These are phyloP conservation scores for Flaveria brownii DNA, from an alignment of 129 eudicot genomes.

Conservation along the genomic window DNA sequence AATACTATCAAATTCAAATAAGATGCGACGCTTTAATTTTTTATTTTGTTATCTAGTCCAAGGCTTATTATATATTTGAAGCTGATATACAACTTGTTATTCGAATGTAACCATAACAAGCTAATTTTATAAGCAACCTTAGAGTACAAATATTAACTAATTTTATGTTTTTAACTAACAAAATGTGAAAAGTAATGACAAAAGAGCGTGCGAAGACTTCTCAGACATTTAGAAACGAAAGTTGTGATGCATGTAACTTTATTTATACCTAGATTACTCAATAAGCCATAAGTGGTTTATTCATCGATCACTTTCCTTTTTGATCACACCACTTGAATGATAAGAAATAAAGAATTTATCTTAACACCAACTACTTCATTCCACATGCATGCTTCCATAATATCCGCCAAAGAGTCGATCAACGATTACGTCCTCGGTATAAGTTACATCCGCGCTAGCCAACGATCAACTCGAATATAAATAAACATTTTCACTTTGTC, in stretches of 20 bases:
- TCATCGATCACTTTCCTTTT: not conserved
- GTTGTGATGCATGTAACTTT: not conserved
- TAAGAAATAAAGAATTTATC: not conserved
- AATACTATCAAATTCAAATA: no score
- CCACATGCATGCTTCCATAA: conserved; percentile 36
- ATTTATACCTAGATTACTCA: no score
- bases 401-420: conserved; percentile 9
- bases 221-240: no score
- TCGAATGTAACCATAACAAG: not conserved
- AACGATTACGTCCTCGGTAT: not conserved
- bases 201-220: not conserved
- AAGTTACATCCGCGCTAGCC: conserved; percentile 10
- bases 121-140: not conserved
- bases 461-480: not conserved
- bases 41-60: no score
- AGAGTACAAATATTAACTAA: not conserved
- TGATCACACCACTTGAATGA: conserved; percentile 31
- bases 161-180: not conserved
- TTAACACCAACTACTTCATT: conserved; percentile 27
- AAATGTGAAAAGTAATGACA: no score
- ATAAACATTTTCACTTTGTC: not conserved
- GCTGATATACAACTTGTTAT: no score
- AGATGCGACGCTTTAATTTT: no score
- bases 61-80: no score
- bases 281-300: no score